phyloP scores from a whole-genome alignment of 768 basidiomycete species.

The Clitopilus passeckerianus region DNA sequence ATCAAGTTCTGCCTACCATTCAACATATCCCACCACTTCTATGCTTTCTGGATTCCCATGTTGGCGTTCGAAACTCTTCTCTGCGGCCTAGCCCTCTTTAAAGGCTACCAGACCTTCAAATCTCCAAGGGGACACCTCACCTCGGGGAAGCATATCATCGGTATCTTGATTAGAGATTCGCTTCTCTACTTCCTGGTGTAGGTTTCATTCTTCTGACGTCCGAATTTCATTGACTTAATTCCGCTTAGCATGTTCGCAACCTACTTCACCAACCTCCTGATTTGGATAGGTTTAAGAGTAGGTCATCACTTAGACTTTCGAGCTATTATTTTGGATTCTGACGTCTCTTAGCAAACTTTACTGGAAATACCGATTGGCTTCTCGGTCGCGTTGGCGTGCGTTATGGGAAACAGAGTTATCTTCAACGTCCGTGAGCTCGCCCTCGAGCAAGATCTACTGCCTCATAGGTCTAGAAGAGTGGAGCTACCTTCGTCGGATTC shows the following conservation, averaged over 20 bases:
- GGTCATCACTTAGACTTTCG: conserved; percentile 9
- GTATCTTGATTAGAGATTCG: conserved; percentile 51
- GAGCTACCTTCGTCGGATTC: conserved; percentile 2
- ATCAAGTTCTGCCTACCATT: conserved; percentile 38
- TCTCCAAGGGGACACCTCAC: conserved; percentile 29
- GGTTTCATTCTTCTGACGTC: conserved; percentile 12
- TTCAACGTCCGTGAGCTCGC: conserved; percentile 47
- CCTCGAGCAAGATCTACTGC: conserved; percentile 15
- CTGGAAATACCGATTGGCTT: conserved; percentile 56
- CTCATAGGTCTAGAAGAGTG: neutral
- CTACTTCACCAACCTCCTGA: conserved; percentile 44
- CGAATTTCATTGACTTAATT: neutral
- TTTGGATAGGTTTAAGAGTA: conserved; percentile 33
- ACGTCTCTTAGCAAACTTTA: conserved; percentile 23
- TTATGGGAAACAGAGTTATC: conserved; percentile 51
- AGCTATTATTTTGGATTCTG: no score
- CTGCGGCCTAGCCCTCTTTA: conserved; percentile 44
- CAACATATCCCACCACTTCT: conserved; percentile 37
- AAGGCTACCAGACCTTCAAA: conserved; percentile 41
- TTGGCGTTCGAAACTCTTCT: conserved; percentile 49
- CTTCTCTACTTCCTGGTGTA: conserved; percentile 54
- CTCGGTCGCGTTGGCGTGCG: conserved; percentile 52
- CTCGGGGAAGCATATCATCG: conserved; percentile 38
- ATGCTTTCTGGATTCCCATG: conserved; percentile 58
- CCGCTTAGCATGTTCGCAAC: conserved; percentile 45